These are phyloP conservation scores for Berkeleyomyces basicola DNA, from an alignment of 2,329 filamentous ascomycete species.

Conservation along the genomic window DNA sequence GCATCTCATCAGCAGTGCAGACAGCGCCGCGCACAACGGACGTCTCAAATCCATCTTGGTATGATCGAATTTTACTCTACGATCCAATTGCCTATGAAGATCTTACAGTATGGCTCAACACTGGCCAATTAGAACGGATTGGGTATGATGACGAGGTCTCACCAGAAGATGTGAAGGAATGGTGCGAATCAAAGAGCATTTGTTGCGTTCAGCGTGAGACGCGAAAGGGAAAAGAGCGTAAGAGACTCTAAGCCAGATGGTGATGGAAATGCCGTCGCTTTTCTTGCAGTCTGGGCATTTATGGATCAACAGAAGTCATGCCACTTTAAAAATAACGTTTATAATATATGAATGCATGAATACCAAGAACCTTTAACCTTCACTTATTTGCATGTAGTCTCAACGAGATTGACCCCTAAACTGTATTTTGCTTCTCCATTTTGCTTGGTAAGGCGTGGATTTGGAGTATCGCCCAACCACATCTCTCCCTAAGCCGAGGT, in stretches of 20 bases:
- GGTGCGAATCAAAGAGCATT: constrained; percentile 77
- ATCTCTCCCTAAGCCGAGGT: neutral
- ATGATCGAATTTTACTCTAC: constrained; percentile 87
- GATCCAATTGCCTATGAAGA: constrained; percentile 84
- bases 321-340: neutral
- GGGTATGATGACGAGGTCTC: constrained; percentile 50
- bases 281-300: neutral
- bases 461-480: neutral
- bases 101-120: constrained; percentile 66
- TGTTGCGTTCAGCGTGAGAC: constrained; percentile 62
- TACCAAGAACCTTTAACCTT: neutral
- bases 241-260: constrained; percentile 22
- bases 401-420: neutral
- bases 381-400: neutral
- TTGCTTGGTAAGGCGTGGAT: neutral
- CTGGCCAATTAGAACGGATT: constrained; percentile 43
- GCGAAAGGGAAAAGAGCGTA: constrained; percentile 34
- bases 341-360: neutral
- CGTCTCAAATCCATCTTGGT: constrained; percentile 48
- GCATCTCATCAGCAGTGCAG: constrained; percentile 39
- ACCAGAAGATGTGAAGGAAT: constrained; percentile 56
- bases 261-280: neutral
- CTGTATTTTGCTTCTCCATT: neutral
- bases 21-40: constrained; percentile 33
- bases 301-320: neutral